Evolutionary conservation across 140 eudicot genomes (phyloP), one percentile per base, ranked within the genome.

Genomic region (Oenanthe javanica): DNA sequence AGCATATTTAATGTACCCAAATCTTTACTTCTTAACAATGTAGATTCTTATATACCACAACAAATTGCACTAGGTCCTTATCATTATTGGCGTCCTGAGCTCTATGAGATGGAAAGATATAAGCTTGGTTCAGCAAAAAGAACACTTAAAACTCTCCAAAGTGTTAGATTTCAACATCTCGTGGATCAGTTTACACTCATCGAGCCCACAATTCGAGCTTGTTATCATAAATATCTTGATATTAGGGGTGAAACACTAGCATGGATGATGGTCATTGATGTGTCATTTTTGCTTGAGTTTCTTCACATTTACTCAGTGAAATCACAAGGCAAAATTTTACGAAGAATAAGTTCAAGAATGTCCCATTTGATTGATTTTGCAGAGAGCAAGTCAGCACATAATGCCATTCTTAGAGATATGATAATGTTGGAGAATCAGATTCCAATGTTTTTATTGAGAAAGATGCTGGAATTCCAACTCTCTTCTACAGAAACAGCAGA

Each of bases 361-460:
- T 72, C 77, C 1, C 77, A 72, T 72, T 72, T 72, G 77, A 42
- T 72, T 72, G 77, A 72, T 72, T 72, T 72, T 43, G 25, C 77
- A 3, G 77, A 47, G 77, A 72, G 77, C 16, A 72, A 72, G 52
- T 72, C 77, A 8, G 77, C 36, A 6, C 77, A 72, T 72, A 70
- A 76, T 50, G 59, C 43, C 42, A 76, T 61, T 11, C 73, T 69
- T 75, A 79, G 89, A 55, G 92, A 90, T 42, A 54, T 83, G 4
- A 55, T 90, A 83, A 87, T 88, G 84, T 85, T 90, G 2, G 95
- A 88, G 57, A 90, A 88, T 81, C 95, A 90, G 45, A 77, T 90
- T 77, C 95, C 95, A 0, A 43, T 83, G 55, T 59, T 78, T 57
- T 67, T 90, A 6, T 80, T 88, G 9, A 79, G 42, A 8, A 64